These are phyloP conservation scores for Nicotiana attenuata DNA, from an alignment of 257 asterid genomes.

Conservation along the genomic window DNA sequence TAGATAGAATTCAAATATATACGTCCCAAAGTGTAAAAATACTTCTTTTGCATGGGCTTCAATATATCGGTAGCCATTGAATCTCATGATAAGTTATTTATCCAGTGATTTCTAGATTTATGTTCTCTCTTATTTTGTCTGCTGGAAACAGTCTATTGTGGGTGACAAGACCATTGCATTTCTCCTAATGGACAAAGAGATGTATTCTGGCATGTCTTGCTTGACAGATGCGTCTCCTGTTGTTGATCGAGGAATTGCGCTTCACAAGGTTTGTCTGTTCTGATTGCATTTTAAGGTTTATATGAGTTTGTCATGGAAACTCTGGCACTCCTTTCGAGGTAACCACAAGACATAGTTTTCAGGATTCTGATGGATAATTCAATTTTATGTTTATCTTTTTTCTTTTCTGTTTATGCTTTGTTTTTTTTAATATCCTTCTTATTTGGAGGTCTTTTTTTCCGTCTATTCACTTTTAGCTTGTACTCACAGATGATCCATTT, in stretches of 20 bases:
- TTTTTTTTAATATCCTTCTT: not conserved
- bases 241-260: conserved; percentile 84
- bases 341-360: not conserved
- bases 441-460: not conserved
- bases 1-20: not conserved
- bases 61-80: not conserved
- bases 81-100: not conserved
- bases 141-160: conserved; percentile 65
- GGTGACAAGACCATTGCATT: conserved; percentile 95
- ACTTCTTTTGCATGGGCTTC: not conserved
- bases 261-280: conserved; percentile 73
- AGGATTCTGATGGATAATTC: not conserved
- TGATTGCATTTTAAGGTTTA: conserved; percentile 5
- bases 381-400: not conserved
- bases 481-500: conserved; percentile 89
- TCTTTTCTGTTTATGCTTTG: not conserved
- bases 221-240: conserved; percentile 75
- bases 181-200: conserved; percentile 87
- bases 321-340: not conserved
- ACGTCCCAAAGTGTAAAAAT: not conserved
- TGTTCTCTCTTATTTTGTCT: conserved; percentile 9
- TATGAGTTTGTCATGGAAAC: not conserved
- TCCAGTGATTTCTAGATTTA: not conserved
- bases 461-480: conserved; percentile 13
- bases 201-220: conserved; percentile 95